Base-by-base conservation (phyloP, 176 grass and related monocot genomes). In the Avena sativa region DNA sequence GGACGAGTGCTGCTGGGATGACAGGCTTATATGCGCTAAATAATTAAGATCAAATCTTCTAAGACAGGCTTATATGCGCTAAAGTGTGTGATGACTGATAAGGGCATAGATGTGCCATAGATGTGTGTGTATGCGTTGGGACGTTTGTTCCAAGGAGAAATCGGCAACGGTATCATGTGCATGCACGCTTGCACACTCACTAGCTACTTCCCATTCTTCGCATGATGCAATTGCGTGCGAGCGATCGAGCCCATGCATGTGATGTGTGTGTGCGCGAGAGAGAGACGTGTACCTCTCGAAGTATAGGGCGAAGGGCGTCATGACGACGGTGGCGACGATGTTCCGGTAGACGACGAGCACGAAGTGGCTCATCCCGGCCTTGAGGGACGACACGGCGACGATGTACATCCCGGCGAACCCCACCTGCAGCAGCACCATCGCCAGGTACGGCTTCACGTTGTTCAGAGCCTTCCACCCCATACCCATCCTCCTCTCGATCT, bases 401-500 rank as follows among this genome's bases (percentile, higher is more conserved):
- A 98, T 63, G 84, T 92, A 98, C 96, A 98, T 96, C 72, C 96
- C 96, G 5, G 93, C 89, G 59, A 92, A 98, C 20, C 96, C 93
- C 11, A 95, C 69, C 88, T 98, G 96, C 60, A 98, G 89, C 81
- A 98, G 90, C 59, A 96, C 81, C 96, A 98, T 98, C 8, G 79
- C 84, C 89, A 96, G 84, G 86, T 94, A 98, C 23, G 96, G 93
- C 92, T 98, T 98, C 69, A 70, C 21, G 9, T 88, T 83, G 34
- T 53, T 93, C 75, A 96, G 12, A 13, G 76, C 63, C 68, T 84
- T 88, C 4, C 73, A 76, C 73, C 87, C 79, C 46, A 82, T 75
- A 60, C 69, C 81, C 94, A 93, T 85, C 43, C 20, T 91, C 14
- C 14, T 66, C n/a, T 4, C 3, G 40, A 71, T 23, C 23, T 23